Evolutionary conservation across 2,329 filamentous ascomycete species (phyloP).

Genomic region (Aureobasidium sp.): DNA sequence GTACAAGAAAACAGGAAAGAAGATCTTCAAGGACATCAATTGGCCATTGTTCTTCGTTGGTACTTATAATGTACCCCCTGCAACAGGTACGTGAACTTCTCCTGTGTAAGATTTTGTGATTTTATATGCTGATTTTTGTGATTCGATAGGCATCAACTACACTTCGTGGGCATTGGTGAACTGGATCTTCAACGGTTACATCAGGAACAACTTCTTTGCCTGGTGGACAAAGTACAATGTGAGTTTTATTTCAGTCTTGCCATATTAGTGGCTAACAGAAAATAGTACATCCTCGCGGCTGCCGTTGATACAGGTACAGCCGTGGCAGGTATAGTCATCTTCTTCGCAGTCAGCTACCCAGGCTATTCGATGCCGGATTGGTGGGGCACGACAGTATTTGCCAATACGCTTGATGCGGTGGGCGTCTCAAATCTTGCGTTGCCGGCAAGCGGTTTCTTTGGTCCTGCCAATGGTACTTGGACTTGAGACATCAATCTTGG

Average conservation of each 20-base stretch:
- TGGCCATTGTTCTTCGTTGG: conserved; percentile 73
- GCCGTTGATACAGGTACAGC: conserved; percentile 37
- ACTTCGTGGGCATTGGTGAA: conserved; percentile 83
- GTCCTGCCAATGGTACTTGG: conserved; percentile 37
- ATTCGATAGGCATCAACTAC: conserved; percentile 64
- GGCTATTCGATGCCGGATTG: conserved; percentile 26
- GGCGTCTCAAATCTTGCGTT: conserved; percentile 36
- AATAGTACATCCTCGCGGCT: conserved; percentile 36
- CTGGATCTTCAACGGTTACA: conserved; percentile 70
- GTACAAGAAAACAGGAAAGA: conserved; percentile 30
- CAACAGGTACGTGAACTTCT: conserved; percentile 29
- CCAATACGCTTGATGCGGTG: conserved; percentile 34
- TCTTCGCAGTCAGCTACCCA: conserved; percentile 37
- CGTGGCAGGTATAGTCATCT: conserved; percentile 36
- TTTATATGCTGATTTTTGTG: not conserved
- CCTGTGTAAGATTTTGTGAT: not conserved
- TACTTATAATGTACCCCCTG: conserved; percentile 58
- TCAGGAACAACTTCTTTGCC: conserved; percentile 57
- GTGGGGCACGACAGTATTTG: conserved; percentile 27
- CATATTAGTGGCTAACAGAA: not conserved
- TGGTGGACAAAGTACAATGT: conserved; percentile 92
- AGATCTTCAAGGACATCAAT: conserved; percentile 21
- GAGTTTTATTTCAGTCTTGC: conserved; percentile 36
- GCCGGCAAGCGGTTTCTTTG: conserved; percentile 56
- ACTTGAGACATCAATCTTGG: not conserved